Base-by-base conservation (phyloP, 2,329 filamentous ascomycete genomes). In the Reticulascus tulasneorum region DNA sequence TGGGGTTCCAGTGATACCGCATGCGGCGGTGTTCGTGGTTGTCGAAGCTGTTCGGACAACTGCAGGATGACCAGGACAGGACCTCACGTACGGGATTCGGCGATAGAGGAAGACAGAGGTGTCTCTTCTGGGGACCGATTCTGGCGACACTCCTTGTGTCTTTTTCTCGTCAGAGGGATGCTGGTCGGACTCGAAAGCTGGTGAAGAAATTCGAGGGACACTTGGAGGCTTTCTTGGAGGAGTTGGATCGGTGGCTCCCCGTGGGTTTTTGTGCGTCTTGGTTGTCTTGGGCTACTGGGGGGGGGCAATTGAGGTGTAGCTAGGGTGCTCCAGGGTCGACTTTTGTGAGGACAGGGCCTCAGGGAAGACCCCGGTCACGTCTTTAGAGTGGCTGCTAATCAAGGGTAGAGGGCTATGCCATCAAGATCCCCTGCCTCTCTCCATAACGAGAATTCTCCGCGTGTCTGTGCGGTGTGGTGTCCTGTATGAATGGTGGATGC, bases 221-320 rank as follows among this genome's bases (percentile, higher is more conserved):
- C 47, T 45, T 54, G 44, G 48, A 48, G 40, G 37, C 35, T 48
- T 50, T 50, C 52, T 52, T 49, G 50, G 39, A 48, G 46, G 53
- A 49, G 29, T 50, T 53, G 54, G 55, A 55, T 61, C 55, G 56
- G 57, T 62, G 62, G 64, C 59, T 62, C 56, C 54, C 52, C 48
- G 56, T 62, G 60, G 61, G 62, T 56, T 68, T 67, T 70, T 70
- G 69, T 73, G 67, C 60, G 62, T 70, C 67, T 69, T 28, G 37
- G 42, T 23, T 32, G 27, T 40, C 30, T 40, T 31, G 33, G 32
- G 34, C 21, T 31, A 62, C 58, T 57, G 57, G 58, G 55, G 58
- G 55, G 56, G 59, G 56, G 56, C 56, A 59, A 61, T 62, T 63
- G 62, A 62, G 62, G 65, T 62, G 62, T 59, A 58, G 56, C 53